phyloP scores from a whole-genome alignment of 306 rosid genomes.

The Geum urbanum region DNA sequence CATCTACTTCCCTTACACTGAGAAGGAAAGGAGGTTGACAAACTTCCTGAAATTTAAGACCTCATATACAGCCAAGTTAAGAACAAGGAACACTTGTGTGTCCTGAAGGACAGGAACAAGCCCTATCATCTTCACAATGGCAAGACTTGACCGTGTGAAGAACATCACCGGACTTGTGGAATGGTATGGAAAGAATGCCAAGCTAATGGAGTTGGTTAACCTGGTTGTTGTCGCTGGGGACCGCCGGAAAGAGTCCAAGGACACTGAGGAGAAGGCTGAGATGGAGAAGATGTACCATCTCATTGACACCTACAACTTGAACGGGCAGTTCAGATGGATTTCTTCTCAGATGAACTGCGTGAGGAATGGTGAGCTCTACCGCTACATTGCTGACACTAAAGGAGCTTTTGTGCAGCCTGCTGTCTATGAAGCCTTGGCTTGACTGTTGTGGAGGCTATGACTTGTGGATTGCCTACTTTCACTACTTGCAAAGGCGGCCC shows the following conservation, averaged over 20 bases:
- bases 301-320: conserved; percentile 79
- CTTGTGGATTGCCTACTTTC: conserved; percentile 92
- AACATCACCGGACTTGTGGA: conserved; percentile 93
- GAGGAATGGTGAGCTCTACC: conserved; percentile 90
- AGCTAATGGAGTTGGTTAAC: conserved; percentile 82
- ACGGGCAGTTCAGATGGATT: conserved; percentile 95
- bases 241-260: conserved; percentile 90
- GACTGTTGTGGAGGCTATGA: conserved; percentile 97
- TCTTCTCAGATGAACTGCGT: conserved; percentile 94
- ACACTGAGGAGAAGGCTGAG: conserved; percentile 87
- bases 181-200: conserved; percentile 86
- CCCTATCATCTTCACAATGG: conserved; percentile 98
- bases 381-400: conserved; percentile 67
- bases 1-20: conserved; percentile 82
- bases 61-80: conserved; percentile 80
- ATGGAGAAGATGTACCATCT: conserved; percentile 80
- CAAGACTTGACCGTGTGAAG: conserved; percentile 95
- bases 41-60: conserved; percentile 85
- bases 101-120: conserved; percentile 81
- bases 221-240: conserved; percentile 95
- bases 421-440: conserved; percentile 86
- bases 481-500: conserved; percentile 98
- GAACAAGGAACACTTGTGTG: conserved; percentile 92
- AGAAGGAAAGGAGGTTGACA: conserved; percentile 58
- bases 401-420: conserved; percentile 99